Evolutionary conservation across 2,329 filamentous ascomycete species (phyloP), one percentile per base, ranked within the genome.

Genomic region (Fusarium pseudonygamai): DNA sequence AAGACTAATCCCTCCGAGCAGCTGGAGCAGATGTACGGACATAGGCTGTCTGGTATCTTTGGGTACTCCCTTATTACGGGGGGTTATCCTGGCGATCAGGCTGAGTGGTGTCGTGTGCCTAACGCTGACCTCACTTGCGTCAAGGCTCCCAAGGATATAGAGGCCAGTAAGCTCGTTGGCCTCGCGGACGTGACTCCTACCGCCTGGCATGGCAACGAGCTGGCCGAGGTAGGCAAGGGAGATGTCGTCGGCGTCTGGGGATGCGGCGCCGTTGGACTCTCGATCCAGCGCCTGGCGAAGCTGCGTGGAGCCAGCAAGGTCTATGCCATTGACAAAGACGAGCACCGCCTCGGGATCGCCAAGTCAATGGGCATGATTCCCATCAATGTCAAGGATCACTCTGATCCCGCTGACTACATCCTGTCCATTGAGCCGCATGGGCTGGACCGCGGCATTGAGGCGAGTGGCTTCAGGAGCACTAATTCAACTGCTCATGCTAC

Each of bases 221-320:
- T 64, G 28, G 43, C 60, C 7, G 60, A 60, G 15, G 60, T 64
- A 10, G 36, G 60, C 12, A n/a, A 60, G 4, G 55, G 36, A 6
- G 60, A 64, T 30, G 60, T 60, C 28, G 60, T 64, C 5, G 60
- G 60, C 7, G 60, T 64, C 4, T 64, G 55, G 60, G 60, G 60
- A 1, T 64, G 60, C 11, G 60, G 60, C 6, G 43, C 60, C 2
- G 55, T 64, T 4, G 55, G 60, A 3, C 60, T 64, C 13, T 64
- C 60, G 1, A 64, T 64, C 18, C 55, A 64, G 34, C 60, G 60
- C 30, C 24, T 64, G 1, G 60, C 60, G 6, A 60, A 64, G 43
- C 28, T 64, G 8, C 55, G 60, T 5, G 60, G 55, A 6, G 55
- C 60, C 1, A 30, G 36, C 15, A 64, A 60, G 55, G 60, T 64